A percentile compares a stretch with the other conserved stretches of the same genome.
Evolutionary conservation across 2,329 filamentous ascomycete genomes (phyloP).

Genomic region (Talaromyces amestolkiae): DNA sequence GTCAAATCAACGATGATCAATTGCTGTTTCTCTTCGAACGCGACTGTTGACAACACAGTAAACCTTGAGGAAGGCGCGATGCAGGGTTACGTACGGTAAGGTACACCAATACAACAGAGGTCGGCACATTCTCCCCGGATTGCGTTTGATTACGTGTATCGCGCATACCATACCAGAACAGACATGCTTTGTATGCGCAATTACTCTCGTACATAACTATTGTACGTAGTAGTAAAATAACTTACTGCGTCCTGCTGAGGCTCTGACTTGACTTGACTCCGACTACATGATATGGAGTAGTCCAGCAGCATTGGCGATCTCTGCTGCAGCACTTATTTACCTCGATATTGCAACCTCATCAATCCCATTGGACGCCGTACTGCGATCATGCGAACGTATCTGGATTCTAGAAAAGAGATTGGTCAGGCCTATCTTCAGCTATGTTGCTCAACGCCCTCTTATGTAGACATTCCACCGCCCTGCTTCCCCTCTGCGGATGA

Average conservation of each 20-base stretch:
- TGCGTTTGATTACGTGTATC: background rate
- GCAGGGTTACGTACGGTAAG: background rate
- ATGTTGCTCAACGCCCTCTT: background rate
- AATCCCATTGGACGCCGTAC: background rate
- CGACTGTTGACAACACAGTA: background rate
- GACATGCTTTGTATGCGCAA: background rate
- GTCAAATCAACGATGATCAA: background rate
- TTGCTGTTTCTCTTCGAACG: background rate
- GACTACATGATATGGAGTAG: background rate
- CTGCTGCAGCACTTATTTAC: background rate
- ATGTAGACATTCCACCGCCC: background rate
- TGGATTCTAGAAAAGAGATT: background rate
- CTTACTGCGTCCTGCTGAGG: background rate
- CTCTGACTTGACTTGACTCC: background rate
- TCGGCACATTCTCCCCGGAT: background rate
- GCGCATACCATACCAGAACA: background rate
- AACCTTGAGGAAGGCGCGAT: background rate
- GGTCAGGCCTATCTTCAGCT: background rate
- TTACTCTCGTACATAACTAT: background rate
- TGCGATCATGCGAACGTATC: background rate
- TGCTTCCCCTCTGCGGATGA: too few species aligned
- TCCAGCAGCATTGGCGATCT: constrained; percentile 1
- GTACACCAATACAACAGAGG: background rate
- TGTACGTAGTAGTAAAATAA: background rate
- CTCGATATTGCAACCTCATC: background rate